Evolutionary conservation across 2,329 filamentous ascomycete species (phyloP).

Genomic region (Akanthomyces lecanii): DNA sequence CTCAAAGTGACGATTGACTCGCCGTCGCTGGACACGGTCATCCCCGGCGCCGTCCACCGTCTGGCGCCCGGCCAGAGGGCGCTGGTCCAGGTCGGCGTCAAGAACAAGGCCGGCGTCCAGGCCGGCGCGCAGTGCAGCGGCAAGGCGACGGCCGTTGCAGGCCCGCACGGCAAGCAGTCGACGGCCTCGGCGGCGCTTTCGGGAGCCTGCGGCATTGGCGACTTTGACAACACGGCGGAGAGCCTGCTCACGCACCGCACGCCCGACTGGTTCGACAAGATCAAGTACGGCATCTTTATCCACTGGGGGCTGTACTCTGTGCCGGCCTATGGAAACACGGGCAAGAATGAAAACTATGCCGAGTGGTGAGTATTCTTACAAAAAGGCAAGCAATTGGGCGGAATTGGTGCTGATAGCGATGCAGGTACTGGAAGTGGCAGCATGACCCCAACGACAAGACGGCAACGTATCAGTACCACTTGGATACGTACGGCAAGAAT

Average conservation of each 20-base stretch:
- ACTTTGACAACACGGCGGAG: not conserved
- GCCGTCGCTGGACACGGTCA: slow-evolving; percentile 10
- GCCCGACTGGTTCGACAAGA: slow-evolving; percentile 51
- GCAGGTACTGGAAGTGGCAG: slow-evolving; percentile 17
- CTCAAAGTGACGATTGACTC: slow-evolving; percentile 11
- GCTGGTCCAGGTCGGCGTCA: slow-evolving; percentile 16
- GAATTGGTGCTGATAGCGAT: not conserved
- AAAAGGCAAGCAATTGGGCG: not conserved
- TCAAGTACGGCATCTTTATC: slow-evolving; percentile 58
- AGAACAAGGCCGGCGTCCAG: slow-evolving; percentile 18
- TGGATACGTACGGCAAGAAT: slow-evolving; percentile 46
- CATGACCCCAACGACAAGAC: slow-evolving; percentile 14
- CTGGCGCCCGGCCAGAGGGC: slow-evolving; percentile 18
- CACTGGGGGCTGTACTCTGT: slow-evolving; percentile 56
- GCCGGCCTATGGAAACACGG: slow-evolving; percentile 49
- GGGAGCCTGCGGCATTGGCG: slow-evolving; percentile 6
- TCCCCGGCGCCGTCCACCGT: slow-evolving; percentile 15
- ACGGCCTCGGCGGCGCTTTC: not conserved
- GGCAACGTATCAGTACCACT: slow-evolving; percentile 41
- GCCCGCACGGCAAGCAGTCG: not conserved
- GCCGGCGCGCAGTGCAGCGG: slow-evolving; percentile 10
- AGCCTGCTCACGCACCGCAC: slow-evolving; percentile 38
- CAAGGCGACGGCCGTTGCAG: slow-evolving; percentile 1
- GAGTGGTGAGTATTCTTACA: slow-evolving; percentile 32
- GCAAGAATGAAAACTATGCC: slow-evolving; percentile 37